A percentile compares a stretch with the other conserved stretches of the same genome.
Conservation (phyloP, 257 asterid species). For the Solanum verrucosum region DNA sequence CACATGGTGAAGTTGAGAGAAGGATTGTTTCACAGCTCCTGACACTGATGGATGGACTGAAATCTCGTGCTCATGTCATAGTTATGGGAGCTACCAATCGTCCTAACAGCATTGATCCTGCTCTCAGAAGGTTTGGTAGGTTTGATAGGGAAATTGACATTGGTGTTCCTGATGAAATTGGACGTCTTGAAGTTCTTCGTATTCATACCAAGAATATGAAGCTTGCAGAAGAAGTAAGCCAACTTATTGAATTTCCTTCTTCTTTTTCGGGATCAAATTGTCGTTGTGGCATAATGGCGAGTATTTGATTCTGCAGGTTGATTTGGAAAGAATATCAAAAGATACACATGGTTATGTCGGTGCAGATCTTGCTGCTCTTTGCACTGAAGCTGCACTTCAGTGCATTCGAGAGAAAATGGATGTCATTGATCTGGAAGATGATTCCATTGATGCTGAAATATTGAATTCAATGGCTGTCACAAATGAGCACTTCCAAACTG, state of each 20-base stretch:
- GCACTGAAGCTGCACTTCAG: conserved; percentile 62
- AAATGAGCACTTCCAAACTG: conserved; percentile 48
- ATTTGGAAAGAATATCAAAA: conserved; percentile 39
- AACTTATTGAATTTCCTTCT: background rate
- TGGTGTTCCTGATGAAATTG: conserved; percentile 62
- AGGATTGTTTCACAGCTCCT: conserved; percentile 51
- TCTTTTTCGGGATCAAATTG: background rate
- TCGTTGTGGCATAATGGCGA: background rate
- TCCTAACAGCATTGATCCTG: conserved; percentile 54
- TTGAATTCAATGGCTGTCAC: conserved; percentile 54
- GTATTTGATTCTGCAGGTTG: conserved; percentile 28
- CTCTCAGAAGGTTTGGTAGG: conserved; percentile 56
- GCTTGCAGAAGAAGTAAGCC: conserved; percentile 42
- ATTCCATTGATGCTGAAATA: conserved; percentile 49
- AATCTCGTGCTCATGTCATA: conserved; percentile 47
- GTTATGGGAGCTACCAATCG: conserved; percentile 59
- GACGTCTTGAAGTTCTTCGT: conserved; percentile 56
- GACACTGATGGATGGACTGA: conserved; percentile 53
- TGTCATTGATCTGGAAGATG: conserved; percentile 55
- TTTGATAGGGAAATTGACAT: conserved; percentile 60
- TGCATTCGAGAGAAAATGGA: conserved; percentile 60
- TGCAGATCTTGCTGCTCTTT: conserved; percentile 55
- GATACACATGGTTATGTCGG: conserved; percentile 53
- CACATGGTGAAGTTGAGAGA: conserved; percentile 57
- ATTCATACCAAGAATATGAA: conserved; percentile 60